phyloP scores from a whole-genome alignment of 768 basidiomycete genomes.

The Gloeophyllum trabeum region DNA sequence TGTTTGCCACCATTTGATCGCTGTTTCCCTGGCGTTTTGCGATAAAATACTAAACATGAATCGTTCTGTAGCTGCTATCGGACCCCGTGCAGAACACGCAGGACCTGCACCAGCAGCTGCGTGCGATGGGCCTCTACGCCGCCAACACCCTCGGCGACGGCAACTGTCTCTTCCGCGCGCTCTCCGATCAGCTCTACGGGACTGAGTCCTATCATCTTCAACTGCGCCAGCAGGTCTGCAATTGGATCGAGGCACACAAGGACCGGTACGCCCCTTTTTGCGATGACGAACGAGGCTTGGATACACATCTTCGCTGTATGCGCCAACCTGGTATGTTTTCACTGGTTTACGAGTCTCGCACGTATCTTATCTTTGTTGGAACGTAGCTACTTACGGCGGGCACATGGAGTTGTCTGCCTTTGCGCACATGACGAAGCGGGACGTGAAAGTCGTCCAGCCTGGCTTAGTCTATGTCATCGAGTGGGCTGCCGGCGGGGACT shows the following conservation, averaged over 20 bases:
- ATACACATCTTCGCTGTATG: slow-evolving; percentile 68
- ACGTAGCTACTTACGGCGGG: slow-evolving; percentile 76
- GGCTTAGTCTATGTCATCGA: slow-evolving; percentile 87
- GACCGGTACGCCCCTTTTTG: slow-evolving; percentile 80
- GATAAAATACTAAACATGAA: not conserved
- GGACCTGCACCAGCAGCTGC: slow-evolving; percentile 62
- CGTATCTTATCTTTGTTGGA: not conserved
- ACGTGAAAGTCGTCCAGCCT: slow-evolving; percentile 90
- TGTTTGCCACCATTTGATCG: slow-evolving; percentile 3
- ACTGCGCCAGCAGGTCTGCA: slow-evolving; percentile 68
- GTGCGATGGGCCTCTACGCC: slow-evolving; percentile 75
- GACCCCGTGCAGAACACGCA: slow-evolving; percentile 57
- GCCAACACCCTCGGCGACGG: slow-evolving; percentile 82
- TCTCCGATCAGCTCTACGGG: slow-evolving; percentile 82
- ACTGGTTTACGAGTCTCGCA: slow-evolving; percentile 3
- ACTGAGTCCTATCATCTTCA: slow-evolving; percentile 55
- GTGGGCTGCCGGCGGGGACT: slow-evolving; percentile 53
- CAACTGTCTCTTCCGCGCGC: slow-evolving; percentile 87
- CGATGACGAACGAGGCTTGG: slow-evolving; percentile 72
- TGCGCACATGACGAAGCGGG: slow-evolving; percentile 63
- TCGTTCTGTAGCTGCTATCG: slow-evolving; percentile 24
- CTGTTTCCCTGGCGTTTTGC: not conserved
- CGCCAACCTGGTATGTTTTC: slow-evolving; percentile 51
- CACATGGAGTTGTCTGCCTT: slow-evolving; percentile 92
- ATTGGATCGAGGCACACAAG: slow-evolving; percentile 64